These are phyloP conservation scores for Hirsutella minnesotensis DNA, from an alignment of 2,329 filamentous ascomycete genomes.

Conservation along the genomic window DNA sequence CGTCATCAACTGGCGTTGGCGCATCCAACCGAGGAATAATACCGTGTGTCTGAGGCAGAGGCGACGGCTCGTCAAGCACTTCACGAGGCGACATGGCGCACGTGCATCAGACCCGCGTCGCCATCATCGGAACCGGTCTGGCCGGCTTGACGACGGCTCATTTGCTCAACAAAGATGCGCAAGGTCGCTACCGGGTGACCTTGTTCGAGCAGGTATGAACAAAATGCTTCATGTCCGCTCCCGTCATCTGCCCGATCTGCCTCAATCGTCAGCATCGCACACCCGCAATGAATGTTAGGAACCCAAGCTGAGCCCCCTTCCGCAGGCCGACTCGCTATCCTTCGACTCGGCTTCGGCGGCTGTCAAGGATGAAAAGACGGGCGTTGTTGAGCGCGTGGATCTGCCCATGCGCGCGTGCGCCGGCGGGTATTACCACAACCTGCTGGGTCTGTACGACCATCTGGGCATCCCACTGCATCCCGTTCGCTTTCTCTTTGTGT, in stretches of 20 bases:
- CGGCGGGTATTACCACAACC: slow-evolving; percentile 38
- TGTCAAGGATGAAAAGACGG: slow-evolving; percentile 17
- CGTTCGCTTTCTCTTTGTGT: slow-evolving; percentile 41
- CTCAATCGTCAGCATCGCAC: too few relatives aligned
- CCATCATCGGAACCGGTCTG: slow-evolving; percentile 25
- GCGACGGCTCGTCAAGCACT: too few relatives aligned
- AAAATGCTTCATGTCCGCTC: background rate
- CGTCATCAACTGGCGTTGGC: too few relatives aligned
- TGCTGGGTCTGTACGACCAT: slow-evolving; percentile 43
- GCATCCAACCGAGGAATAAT: too few relatives aligned
- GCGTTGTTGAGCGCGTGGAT: slow-evolving; percentile 22
- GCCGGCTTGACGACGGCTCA: slow-evolving; percentile 24
- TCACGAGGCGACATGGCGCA: too few relatives aligned
- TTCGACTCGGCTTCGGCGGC: slow-evolving; percentile 27
- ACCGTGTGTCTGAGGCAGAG: too few relatives aligned
- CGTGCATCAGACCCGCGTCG: slow-evolving; percentile 10
- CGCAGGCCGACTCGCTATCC: slow-evolving; percentile 20
- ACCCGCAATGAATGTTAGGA: too few relatives aligned
- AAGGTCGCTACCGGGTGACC: slow-evolving; percentile 19
- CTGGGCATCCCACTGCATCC: slow-evolving; percentile 36
- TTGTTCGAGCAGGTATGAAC: slow-evolving; percentile 24
- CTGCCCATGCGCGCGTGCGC: slow-evolving; percentile 26
- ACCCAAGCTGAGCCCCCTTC: too few relatives aligned
- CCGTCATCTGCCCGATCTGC: background rate
- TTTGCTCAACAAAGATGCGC: slow-evolving; percentile 19